A percentile compares a stretch with the other conserved stretches of the same genome.
phyloP scores from a whole-genome alignment of 768 basidiomycete species.

The Kwoniella dendrophila region DNA sequence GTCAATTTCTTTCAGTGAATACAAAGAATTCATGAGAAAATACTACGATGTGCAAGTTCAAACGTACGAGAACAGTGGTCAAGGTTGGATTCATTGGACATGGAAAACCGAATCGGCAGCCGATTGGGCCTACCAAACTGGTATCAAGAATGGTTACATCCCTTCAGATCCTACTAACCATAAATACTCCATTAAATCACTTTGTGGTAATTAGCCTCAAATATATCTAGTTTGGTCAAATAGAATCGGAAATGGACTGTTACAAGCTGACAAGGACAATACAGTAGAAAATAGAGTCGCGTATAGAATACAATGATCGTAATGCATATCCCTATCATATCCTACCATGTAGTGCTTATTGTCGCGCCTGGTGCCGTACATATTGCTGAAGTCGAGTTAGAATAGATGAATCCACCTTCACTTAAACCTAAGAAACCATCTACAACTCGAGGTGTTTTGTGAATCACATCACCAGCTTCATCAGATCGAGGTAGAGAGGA shows the following conservation, averaged over 20 bases:
- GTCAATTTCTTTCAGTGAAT: constrained; percentile 57
- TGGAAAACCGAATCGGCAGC: constrained; percentile 63
- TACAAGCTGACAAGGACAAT: background rate
- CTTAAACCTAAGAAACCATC: constrained; percentile 42
- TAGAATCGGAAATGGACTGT: background rate
- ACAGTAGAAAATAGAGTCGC: background rate
- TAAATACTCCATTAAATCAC: constrained; percentile 64
- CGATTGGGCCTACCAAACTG: constrained; percentile 88
- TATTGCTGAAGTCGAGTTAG: constrained; percentile 12
- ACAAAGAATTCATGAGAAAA: constrained; percentile 79
- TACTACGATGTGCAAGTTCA: constrained; percentile 77
- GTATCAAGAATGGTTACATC: constrained; percentile 80
- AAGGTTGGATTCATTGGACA: constrained; percentile 54
- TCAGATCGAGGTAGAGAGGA: constrained; percentile 15
- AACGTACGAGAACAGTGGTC: constrained; percentile 52
- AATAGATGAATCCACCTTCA: constrained; percentile 42
- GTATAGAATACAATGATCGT: background rate
- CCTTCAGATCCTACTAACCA: constrained; percentile 64
- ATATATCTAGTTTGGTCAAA: too few species aligned
- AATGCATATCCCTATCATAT: background rate
- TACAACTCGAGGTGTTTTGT: constrained; percentile 22
- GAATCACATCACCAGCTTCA: constrained; percentile 6
- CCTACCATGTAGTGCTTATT: constrained; percentile 5
- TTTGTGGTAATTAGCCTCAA: too few species aligned
- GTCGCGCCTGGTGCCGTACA: constrained; percentile 37